Conservation (phyloP, 176 grass and related monocot genomes). For the Aegilops tauschii region DNA sequence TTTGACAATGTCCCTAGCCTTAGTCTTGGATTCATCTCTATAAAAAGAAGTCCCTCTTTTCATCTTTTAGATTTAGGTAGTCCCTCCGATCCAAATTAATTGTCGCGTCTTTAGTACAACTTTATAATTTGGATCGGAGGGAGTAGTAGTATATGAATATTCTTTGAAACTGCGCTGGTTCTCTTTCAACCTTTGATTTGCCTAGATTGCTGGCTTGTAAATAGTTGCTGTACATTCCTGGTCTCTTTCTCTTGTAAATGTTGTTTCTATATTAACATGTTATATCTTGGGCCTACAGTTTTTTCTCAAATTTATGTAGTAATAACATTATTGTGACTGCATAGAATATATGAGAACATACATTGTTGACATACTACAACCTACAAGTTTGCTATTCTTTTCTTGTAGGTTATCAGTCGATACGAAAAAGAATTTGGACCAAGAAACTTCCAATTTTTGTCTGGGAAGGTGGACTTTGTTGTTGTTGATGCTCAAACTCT, state of each 20-base stretch:
- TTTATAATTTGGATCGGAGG: too few relatives aligned
- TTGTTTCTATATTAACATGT: background rate
- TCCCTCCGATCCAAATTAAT: too few relatives aligned
- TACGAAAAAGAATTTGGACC: slow-evolving; percentile 87
- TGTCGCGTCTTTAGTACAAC: too few relatives aligned
- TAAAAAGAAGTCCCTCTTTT: background rate
- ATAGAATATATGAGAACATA: background rate
- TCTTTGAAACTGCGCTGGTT: background rate
- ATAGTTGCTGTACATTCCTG: background rate
- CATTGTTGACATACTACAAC: background rate
- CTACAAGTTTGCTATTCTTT: slow-evolving; percentile 24
- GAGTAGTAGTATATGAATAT: background rate
- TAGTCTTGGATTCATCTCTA: background rate
- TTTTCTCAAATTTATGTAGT: background rate
- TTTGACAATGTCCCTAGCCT: background rate
- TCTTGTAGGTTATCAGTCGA: slow-evolving; percentile 60
- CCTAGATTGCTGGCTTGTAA: background rate
- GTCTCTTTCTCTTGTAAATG: background rate
- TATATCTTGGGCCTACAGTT: background rate
- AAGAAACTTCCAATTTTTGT: slow-evolving; percentile 84
- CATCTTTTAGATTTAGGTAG: background rate
- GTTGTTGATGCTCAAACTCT: slow-evolving; percentile 97
- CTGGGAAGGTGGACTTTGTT: slow-evolving; percentile 76
- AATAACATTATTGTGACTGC: slow-evolving; percentile 15
- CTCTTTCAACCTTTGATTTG: background rate